These are phyloP conservation scores for Friedmanniomyces endolithicus DNA, from an alignment of 495 filamentous ascomycete species.

Conservation along the genomic window DNA sequence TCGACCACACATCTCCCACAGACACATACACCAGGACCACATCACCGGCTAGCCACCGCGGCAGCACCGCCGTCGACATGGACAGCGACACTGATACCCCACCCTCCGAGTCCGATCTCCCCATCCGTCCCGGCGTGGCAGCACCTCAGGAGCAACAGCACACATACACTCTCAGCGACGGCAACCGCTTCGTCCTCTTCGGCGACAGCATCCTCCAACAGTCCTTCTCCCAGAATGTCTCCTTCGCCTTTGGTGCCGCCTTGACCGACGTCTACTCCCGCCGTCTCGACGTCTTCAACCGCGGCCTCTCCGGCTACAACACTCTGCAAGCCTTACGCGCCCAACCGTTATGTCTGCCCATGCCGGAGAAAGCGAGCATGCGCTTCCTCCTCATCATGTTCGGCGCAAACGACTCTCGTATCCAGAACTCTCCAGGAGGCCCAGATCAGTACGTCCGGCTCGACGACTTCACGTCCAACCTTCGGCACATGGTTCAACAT, in stretches of 20 bases:
- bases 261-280: conserved; percentile 56
- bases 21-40: too few relatives aligned
- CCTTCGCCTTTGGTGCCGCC: conserved; percentile 59
- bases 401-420: conserved; percentile 72
- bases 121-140: not conserved
- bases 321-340: conserved; percentile 50
- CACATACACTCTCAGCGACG: not conserved
- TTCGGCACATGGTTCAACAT: conserved; percentile 57
- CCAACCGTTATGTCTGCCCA: conserved; percentile 46
- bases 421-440: conserved; percentile 41
- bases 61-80: too few relatives aligned
- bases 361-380: conserved; percentile 43
- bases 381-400: conserved; percentile 68
- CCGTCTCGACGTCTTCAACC: conserved; percentile 54
- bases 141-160: not conserved
- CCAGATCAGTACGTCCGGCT: conserved; percentile 58
- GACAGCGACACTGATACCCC: not conserved
- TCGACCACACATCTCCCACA: too few relatives aligned
- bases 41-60: too few relatives aligned
- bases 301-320: conserved; percentile 61
- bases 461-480: conserved; percentile 56
- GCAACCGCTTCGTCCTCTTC: conserved; percentile 63
- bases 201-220: conserved; percentile 70
- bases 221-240: conserved; percentile 42
- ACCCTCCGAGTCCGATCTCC: not conserved